phyloP scores from a whole-genome alignment of 2,329 filamentous ascomycete species.

The Ascochyta lentis region DNA sequence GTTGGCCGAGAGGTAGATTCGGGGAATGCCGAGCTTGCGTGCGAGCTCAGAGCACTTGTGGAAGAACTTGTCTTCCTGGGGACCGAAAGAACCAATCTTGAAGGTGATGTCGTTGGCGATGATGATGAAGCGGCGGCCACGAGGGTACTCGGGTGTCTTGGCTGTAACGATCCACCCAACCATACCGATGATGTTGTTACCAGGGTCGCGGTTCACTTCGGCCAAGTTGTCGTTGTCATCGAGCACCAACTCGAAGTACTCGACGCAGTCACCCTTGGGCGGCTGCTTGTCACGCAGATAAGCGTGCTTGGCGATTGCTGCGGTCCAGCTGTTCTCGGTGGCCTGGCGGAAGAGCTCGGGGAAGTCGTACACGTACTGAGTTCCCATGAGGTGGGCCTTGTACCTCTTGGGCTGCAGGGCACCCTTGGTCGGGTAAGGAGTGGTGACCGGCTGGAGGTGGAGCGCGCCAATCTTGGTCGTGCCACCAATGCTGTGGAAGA shows the following conservation, averaged over 20 bases:
- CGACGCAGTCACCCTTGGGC: conserved; percentile 85
- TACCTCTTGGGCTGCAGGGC: conserved; percentile 98
- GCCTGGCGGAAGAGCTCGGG: conserved; percentile 98
- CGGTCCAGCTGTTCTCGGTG: conserved; percentile 92
- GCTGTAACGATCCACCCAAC: conserved; percentile 97
- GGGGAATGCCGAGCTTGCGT: conserved; percentile 90
- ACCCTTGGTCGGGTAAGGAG: conserved; percentile 97
- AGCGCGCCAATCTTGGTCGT: conserved; percentile 94
- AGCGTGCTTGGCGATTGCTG: conserved; percentile 75
- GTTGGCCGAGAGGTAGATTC: conserved; percentile 98
- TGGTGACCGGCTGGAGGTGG: conserved; percentile 89
- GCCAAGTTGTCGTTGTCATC: conserved; percentile 91
- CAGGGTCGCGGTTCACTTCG: conserved; percentile 92
- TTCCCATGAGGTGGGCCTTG: conserved; percentile 99
- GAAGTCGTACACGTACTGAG: conserved; percentile 99
- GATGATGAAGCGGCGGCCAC: conserved; percentile 90
- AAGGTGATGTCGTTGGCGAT: conserved; percentile 99
- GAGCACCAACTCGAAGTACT: conserved; percentile 91
- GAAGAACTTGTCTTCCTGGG: conserved; percentile 97
- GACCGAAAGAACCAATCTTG: conserved; percentile 98
- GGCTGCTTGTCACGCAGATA: conserved; percentile 81
- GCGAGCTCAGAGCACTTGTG: conserved; percentile 98
- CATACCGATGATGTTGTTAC: conserved; percentile 97
- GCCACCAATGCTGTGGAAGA: conserved; percentile 97
- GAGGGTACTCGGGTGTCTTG: conserved; percentile 92